Conservation (phyloP, 306 rosid genomes). For the Sicyos edulis region DNA sequence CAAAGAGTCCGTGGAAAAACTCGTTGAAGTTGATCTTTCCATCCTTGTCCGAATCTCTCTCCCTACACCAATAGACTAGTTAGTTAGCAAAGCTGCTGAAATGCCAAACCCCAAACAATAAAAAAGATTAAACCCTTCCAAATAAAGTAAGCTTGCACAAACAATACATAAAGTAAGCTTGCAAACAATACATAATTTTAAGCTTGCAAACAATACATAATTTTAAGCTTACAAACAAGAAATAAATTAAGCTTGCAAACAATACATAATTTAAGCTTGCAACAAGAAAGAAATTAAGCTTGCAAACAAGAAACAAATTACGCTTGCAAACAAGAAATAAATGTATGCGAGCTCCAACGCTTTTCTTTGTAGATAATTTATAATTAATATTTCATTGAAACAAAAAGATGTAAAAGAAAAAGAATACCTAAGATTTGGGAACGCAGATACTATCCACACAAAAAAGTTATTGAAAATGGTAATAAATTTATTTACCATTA, state of each 20-base stretch:
- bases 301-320: no score
- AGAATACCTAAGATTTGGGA: not conserved
- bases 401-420: not conserved
- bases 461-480: not conserved
- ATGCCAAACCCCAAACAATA: not conserved
- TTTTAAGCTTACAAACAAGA: not conserved
- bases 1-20: conserved; percentile 96
- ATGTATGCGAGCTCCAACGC: not conserved
- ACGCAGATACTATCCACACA: not conserved
- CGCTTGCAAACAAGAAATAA: no score
- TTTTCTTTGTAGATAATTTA: not conserved
- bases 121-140: not conserved
- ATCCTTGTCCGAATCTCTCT: conserved; percentile 82
- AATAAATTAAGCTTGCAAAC: not conserved
- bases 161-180: not conserved
- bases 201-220: no score
- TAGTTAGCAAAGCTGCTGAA: conserved; percentile 14
- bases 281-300: not conserved
- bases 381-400: not conserved
- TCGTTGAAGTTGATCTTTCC: conserved; percentile 87
- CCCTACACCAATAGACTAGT: conserved; percentile 43
- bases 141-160: not conserved
- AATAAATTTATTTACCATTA: not conserved
- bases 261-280: no score
- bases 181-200: not conserved